Evolutionary conservation across 345 rosid genomes (phyloP).

Genomic region (Durio zibethinus): DNA sequence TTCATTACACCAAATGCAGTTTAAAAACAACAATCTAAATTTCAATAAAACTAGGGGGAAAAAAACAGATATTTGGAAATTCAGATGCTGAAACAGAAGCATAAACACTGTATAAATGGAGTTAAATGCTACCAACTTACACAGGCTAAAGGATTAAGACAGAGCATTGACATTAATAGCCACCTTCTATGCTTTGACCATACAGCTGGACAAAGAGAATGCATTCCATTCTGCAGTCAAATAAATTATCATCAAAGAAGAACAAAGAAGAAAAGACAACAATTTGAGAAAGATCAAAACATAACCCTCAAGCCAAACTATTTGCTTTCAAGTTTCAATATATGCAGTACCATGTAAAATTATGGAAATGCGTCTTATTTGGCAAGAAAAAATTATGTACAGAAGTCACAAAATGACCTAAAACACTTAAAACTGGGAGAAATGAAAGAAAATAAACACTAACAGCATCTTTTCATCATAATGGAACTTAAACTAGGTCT

Average conservation of each 20-base stretch:
- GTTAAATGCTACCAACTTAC: constrained; percentile 44
- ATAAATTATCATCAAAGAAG: neutral
- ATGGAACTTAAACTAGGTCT: neutral
- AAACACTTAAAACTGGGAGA: neutral
- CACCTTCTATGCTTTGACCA: constrained; percentile 99
- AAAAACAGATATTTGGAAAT: neutral
- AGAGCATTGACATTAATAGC: constrained; percentile 97
- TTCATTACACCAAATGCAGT: neutral
- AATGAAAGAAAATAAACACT: neutral
- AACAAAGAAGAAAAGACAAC: neutral
- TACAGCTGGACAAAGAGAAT: constrained; percentile 92
- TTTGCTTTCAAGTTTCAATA: neutral
- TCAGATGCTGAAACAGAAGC: neutral
- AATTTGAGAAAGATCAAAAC: neutral
- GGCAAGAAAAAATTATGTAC: neutral
- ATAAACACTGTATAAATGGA: neutral
- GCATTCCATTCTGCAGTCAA: constrained; percentile 78
- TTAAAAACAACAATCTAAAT: neutral
- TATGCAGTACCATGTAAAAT: neutral
- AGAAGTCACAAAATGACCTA: neutral
- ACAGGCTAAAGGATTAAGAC: constrained; percentile 87
- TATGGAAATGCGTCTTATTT: neutral
- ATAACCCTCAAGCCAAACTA: neutral
- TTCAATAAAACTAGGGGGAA: neutral
- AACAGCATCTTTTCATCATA: neutral